These are phyloP conservation scores for Xylaria venustula DNA, from an alignment of 495 filamentous ascomycete species.

Conservation along the genomic window DNA sequence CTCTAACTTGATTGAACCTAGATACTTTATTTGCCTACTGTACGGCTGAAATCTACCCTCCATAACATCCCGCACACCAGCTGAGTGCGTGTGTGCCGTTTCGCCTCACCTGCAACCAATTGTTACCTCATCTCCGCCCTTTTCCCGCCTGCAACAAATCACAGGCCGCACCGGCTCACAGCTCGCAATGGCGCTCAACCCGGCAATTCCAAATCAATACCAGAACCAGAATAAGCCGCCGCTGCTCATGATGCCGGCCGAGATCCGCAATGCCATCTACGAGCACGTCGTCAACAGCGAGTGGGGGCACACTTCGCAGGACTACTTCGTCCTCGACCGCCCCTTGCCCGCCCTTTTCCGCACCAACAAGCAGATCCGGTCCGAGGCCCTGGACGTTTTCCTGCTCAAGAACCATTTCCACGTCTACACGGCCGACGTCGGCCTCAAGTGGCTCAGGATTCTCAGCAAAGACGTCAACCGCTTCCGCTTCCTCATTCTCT, in stretches of 20 bases:
- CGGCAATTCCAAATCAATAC: not conserved
- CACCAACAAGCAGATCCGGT: constrained; percentile 16
- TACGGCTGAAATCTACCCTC: no score
- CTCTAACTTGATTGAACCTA: no score
- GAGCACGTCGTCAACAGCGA: not conserved
- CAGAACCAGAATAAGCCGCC: not conserved
- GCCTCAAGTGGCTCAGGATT: constrained; percentile 8
- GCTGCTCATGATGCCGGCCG: constrained; percentile 7
- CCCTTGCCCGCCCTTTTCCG: constrained; percentile 14
- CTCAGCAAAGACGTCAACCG: constrained; percentile 9
- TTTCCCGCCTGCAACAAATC: no score
- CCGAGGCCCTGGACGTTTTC: constrained; percentile 14
- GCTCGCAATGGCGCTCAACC: not conserved
- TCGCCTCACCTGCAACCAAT: no score
- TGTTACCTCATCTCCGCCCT: no score
- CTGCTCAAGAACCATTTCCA: constrained; percentile 15
- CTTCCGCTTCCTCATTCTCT: constrained; percentile 10
- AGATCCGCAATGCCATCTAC: constrained; percentile 14
- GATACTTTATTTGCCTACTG: no score
- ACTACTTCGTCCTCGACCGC: constrained; percentile 9
- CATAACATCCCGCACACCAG: no score
- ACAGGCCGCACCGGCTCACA: no score
- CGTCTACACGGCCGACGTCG: constrained; percentile 9
- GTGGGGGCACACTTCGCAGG: constrained; percentile 11
- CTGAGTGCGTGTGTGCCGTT: no score